A percentile compares a stretch with the other conserved stretches of the same genome.
phyloP scores from a whole-genome alignment of 2,329 filamentous ascomycete genomes.

The Ophiocordyceps camponoti-floridani region DNA sequence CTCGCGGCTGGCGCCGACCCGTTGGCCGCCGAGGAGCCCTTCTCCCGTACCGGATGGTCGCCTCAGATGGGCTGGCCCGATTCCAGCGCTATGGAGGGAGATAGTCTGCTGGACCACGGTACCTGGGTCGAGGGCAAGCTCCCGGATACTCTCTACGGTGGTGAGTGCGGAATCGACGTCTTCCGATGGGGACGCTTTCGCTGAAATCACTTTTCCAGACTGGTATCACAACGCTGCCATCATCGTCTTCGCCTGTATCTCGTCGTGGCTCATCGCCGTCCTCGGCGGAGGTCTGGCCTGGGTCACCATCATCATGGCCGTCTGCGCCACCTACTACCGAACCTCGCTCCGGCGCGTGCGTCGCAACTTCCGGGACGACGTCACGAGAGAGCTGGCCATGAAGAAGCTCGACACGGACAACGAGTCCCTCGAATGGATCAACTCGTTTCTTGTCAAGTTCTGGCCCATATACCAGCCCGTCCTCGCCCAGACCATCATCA shows the following conservation, averaged over 20 bases:
- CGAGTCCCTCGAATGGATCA: slow-evolving; percentile 96
- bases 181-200: neutral
- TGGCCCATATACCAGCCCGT: slow-evolving; percentile 98
- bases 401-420: slow-evolving; percentile 75
- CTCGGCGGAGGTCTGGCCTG: slow-evolving; percentile 84
- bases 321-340: slow-evolving; percentile 88
- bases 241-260: slow-evolving; percentile 80
- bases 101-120: slow-evolving; percentile 69
- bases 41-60: slow-evolving; percentile 59
- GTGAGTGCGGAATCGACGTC: slow-evolving; percentile 22
- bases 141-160: slow-evolving; percentile 80
- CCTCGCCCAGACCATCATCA: slow-evolving; percentile 78
- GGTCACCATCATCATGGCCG: slow-evolving; percentile 84
- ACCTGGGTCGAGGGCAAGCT: slow-evolving; percentile 73
- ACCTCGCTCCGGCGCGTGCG: slow-evolving; percentile 87
- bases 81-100: slow-evolving; percentile 37
- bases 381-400: slow-evolving; percentile 76
- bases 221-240: slow-evolving; percentile 98
- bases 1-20: slow-evolving; percentile 30
- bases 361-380: slow-evolving; percentile 88
- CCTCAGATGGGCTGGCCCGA: slow-evolving; percentile 61
- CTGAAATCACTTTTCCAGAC: slow-evolving; percentile 41
- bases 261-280: slow-evolving; percentile 77
- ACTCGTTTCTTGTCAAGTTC: slow-evolving; percentile 95
- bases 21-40: slow-evolving; percentile 30